Evolutionary conservation across 2,329 filamentous ascomycete species (phyloP), one percentile per base, ranked within the genome.

Genomic region (Aureobasidium musti): DNA sequence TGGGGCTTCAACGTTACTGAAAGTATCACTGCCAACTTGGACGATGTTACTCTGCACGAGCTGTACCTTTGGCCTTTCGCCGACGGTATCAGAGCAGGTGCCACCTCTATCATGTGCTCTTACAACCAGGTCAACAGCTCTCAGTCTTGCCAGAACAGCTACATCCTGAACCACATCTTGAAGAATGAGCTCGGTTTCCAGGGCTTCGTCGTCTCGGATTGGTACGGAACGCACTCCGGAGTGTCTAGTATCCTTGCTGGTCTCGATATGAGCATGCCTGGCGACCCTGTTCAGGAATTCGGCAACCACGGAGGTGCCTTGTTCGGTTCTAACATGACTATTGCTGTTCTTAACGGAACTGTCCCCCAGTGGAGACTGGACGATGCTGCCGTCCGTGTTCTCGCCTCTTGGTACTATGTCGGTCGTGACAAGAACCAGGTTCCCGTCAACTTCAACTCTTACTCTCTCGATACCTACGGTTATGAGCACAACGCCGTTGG

Each of bases 91-190:
- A 79, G 76, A 13, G 85, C 86, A 4, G 86, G 86, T 0, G 82
- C 82, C 0, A 83, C 80, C 0, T 84, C 82, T 0, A 76, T 89
- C 45, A 89, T 89, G 87, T 89, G 87, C 69, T 78, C 74, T 0
- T 79, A 69, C 79, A 86, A 90, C 72, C 88, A 89, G 72, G 74
- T 92, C 76, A 96, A 96, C 80, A 91, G 91, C 77, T 91, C 87
- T 8, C 92, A 92, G 71, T 84, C 79, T 28, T 70, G 69, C 56
- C 69, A 70, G 35, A 91, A 91, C 72, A 86, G 85, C 67, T 86
- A 86, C 73, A 77, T 87, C n/a, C 80, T 89, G 53, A 90, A 90
- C 69, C 85, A 84, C 0, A 79, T 91, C 6, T 77, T 91, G 10
- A 91, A 91, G 70, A 86, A 89, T 56, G 89, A 91, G 75, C 80